phyloP scores from a whole-genome alignment of 495 filamentous ascomycete genomes.

The Trichoderma parareesei region DNA sequence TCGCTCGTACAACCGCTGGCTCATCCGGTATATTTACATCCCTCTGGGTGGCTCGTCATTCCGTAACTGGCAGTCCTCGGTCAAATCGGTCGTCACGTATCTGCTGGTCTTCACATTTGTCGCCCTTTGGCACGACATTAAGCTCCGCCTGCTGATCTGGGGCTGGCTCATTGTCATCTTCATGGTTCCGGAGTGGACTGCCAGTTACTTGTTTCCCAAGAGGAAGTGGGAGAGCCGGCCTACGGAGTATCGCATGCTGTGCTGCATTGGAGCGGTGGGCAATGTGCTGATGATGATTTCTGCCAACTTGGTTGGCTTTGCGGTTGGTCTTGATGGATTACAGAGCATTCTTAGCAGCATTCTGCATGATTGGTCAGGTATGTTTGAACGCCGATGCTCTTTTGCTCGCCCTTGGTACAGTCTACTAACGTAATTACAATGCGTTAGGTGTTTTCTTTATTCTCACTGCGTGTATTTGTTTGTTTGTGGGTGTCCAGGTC shows the following conservation, averaged over 20 bases:
- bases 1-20: conserved; percentile 87
- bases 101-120: conserved; percentile 94
- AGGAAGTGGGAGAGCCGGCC: conserved; percentile 58
- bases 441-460: conserved; percentile 61
- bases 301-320: conserved; percentile 92
- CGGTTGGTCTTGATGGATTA: conserved; percentile 80
- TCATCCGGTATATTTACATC: conserved; percentile 88
- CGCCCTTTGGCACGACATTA: conserved; percentile 96
- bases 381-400: conserved; percentile 15
- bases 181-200: conserved; percentile 79
- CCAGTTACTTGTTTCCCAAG: conserved; percentile 60
- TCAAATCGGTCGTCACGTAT: conserved; percentile 57
- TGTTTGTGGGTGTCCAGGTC: conserved; percentile 83
- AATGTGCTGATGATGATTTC: conserved; percentile 94
- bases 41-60: conserved; percentile 69
- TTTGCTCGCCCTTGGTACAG: neutral
- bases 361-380: conserved; percentile 62
- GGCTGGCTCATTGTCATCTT: conserved; percentile 94
- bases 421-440: conserved; percentile 13
- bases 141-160: conserved; percentile 88
- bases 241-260: conserved; percentile 66
- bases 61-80: conserved; percentile 25
- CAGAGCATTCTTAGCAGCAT: conserved; percentile 66
- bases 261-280: conserved; percentile 75
- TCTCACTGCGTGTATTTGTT: conserved; percentile 51